Percentiles rank a stretch among this genome's conserved stretches.
phyloP scores from a whole-genome alignment of 805 yeast genomes.

The Kazachstania kunashirensis region DNA sequence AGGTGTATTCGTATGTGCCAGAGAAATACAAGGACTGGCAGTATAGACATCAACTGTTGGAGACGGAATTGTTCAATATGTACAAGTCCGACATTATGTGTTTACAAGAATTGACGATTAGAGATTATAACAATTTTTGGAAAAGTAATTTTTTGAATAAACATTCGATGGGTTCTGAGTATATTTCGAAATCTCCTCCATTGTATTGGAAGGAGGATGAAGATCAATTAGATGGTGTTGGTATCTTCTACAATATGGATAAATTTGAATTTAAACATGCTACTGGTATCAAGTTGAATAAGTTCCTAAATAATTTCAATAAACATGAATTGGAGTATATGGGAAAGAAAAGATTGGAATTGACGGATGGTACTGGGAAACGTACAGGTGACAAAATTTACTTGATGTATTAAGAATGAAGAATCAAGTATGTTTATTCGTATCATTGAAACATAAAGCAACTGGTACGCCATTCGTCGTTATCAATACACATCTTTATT shows the following conservation, averaged over 20 bases:
- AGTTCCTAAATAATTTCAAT: constrained; percentile 24
- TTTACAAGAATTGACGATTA: constrained; percentile 42
- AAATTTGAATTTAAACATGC: constrained; percentile 36
- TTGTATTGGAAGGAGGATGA: constrained; percentile 40
- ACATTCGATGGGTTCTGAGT: constrained; percentile 38
- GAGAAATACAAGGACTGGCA: constrained; percentile 40
- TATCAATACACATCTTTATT: constrained; percentile 53
- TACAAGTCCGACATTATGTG: constrained; percentile 50
- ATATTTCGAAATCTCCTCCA: constrained; percentile 43
- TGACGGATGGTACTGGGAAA: constrained; percentile 28
- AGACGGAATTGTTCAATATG: constrained; percentile 26
- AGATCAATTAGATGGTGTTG: constrained; percentile 51
- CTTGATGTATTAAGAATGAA: constrained; percentile 33
- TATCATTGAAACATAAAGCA: constrained; percentile 37
- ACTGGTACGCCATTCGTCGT: constrained; percentile 36
- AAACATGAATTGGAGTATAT: constrained; percentile 22
- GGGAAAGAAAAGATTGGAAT: constrained; percentile 12
- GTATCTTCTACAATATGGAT: constrained; percentile 40
- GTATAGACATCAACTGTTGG: constrained; percentile 37
- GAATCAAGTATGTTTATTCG: constrained; percentile 50
- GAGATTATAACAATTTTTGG: constrained; percentile 36
- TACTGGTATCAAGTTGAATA: constrained; percentile 28
- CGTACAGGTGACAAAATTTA: constrained; percentile 18
- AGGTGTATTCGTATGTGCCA: constrained; percentile 43
- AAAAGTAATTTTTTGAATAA: constrained; percentile 20